These are phyloP conservation scores for Oryza officinalis DNA, from an alignment of 176 grass and related monocot genomes.

Conservation along the genomic window DNA sequence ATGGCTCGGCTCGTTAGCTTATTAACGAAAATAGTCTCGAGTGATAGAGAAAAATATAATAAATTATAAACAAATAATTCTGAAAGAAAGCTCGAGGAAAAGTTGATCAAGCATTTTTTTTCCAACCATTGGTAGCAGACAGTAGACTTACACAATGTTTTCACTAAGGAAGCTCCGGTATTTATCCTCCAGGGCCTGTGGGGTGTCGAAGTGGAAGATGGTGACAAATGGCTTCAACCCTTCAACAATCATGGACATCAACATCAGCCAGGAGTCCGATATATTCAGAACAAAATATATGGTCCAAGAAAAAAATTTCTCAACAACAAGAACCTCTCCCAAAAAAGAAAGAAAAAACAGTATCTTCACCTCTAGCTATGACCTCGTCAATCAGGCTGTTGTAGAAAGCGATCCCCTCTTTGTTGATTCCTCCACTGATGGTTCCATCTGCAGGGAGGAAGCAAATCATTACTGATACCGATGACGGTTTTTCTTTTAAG, in stretches of 20 bases:
- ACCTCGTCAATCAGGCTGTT: slow-evolving; percentile 65
- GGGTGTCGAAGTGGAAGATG: slow-evolving; percentile 63
- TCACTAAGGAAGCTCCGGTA: slow-evolving; percentile 57
- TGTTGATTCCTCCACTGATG: slow-evolving; percentile 59
- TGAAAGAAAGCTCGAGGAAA: too few relatives aligned
- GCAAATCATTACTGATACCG: neutral
- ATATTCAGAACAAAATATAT: neutral
- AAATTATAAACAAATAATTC: too few relatives aligned
- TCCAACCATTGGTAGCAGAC: too few relatives aligned
- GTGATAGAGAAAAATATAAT: too few relatives aligned
- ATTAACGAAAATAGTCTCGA: too few relatives aligned
- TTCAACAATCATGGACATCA: neutral
- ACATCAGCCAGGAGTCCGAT: neutral
- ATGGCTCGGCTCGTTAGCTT: too few relatives aligned
- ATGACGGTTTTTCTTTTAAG: neutral
- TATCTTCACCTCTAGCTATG: slow-evolving; percentile 43
- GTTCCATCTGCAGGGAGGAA: slow-evolving; percentile 44
- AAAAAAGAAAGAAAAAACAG: neutral
- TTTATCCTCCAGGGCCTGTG: slow-evolving; percentile 55
- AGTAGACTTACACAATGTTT: slow-evolving; percentile 9
- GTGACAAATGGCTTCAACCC: slow-evolving; percentile 63
- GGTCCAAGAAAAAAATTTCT: neutral
- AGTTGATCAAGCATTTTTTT: too few relatives aligned
- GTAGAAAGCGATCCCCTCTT: slow-evolving; percentile 61
- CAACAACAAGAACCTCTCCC: neutral